These are phyloP conservation scores for Mucor mucedo DNA, from an alignment of 371 early-diverging fungal genomes.

Conservation along the genomic window DNA sequence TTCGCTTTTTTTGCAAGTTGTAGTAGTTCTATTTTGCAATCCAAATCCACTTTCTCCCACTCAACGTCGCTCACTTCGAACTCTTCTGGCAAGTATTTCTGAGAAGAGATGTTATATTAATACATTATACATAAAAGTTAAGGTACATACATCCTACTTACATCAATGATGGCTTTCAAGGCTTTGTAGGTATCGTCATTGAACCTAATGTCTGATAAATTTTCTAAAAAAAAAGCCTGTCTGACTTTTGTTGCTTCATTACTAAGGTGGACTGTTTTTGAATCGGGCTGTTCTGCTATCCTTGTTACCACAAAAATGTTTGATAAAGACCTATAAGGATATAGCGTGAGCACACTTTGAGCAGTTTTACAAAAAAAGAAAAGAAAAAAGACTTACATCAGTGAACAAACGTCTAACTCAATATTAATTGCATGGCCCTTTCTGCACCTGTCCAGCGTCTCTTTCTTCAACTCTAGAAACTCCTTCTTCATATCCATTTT, in stretches of 20 bases:
- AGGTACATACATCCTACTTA: neutral
- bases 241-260: conserved; percentile 7
- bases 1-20: conserved; percentile 8
- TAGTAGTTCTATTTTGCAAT: neutral
- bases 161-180: conserved; percentile 3
- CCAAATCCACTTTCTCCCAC: neutral
- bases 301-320: conserved; percentile 9
- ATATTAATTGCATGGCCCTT: neutral
- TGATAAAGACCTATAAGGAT: conserved; percentile 6
- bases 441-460: neutral
- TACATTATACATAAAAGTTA: neutral
- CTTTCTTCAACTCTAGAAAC: neutral
- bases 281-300: conserved; percentile 1
- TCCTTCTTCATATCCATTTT: conserved; percentile 2
- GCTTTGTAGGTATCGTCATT: neutral
- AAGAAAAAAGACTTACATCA: conserved; percentile 1
- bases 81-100: conserved; percentile 6
- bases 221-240: conserved; percentile 3
- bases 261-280: neutral
- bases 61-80: conserved; percentile 4
- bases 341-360: neutral
- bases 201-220: neutral
- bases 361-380: neutral
- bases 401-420: neutral
- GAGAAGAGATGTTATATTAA: conserved; percentile 4